Evolutionary conservation across 2,329 filamentous ascomycete species (phyloP), one percentile per base, ranked within the genome.

Genomic region (Fusarium secorum): DNA sequence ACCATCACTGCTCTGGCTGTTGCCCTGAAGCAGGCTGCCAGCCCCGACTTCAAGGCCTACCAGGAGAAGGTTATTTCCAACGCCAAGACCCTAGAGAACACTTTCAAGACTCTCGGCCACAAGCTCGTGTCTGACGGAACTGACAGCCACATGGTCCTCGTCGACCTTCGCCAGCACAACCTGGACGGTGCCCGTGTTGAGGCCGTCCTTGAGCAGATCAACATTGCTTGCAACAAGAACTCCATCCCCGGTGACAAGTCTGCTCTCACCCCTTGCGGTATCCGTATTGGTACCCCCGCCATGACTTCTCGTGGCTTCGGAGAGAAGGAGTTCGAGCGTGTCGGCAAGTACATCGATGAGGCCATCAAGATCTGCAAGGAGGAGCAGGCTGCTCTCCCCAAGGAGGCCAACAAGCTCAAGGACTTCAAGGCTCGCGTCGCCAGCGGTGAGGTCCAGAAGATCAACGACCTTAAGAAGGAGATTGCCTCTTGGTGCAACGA

Each of bases 191-290:
- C 96, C 64, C 94, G 96, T 82, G 93, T 98, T 44, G 96, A 99
- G 88, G 91, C 93, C 69, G 92, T 99, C 65, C 91, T 99, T 24
- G 96, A 99, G 87, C 93, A 97, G 82, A 96, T 98, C 84, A 97
- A 97, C 87, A 97, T 99, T 82, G 95, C 96, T 70, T 97, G 94
- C 89, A 99, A 99, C 91, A 99, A 99, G 91, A 99, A 99, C 90
- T 92, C 93, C 67, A 96, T 97, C 65, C 96, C 96, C 42, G 96
- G 96, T 71, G 96, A 99, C 88, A 98, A 97, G 88, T 97, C 93
- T 64, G 96, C 96, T 52, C 89, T 99, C 75, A 97, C 94, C 72
- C 96, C 96, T 59, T 94, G 91, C 79, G 96, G 96, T 86, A 91
- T 99, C 82, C 94, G 96, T 76, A 97, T 99, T 78, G 96, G 96